phyloP scores from a whole-genome alignment of 345 rosid species.

The Hevea brasiliensis region DNA sequence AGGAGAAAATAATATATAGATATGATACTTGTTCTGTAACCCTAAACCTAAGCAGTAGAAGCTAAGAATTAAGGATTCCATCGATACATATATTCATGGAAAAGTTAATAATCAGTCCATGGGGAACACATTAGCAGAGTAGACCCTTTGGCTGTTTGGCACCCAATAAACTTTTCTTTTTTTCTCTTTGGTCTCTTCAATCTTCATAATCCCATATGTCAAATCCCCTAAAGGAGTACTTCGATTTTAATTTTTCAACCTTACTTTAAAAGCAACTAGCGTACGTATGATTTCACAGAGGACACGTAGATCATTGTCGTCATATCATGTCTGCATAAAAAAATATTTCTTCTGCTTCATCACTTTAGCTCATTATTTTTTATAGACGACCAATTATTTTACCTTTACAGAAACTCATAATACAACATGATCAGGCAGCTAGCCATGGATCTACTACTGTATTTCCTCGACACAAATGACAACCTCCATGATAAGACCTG shows the following conservation, averaged over 20 bases:
- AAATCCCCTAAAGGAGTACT: no score
- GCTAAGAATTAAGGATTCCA: no score
- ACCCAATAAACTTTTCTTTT: no score
- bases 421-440: neutral
- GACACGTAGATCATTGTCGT: neutral
- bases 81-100: no score
- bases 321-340: neutral
- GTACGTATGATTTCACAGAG: neutral
- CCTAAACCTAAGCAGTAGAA: conserved; percentile 22
- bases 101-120: no score
- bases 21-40: neutral
- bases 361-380: neutral
- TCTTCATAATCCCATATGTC: no score
- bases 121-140: no score
- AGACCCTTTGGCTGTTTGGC: no score
- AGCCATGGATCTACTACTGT: conserved; percentile 7
- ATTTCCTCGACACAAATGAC: neutral
- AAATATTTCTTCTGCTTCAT: no score
- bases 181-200: no score
- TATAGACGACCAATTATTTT: neutral
- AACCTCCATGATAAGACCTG: conserved; percentile 20
- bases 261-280: neutral
- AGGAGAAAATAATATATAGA: no score
- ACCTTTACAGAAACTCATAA: neutral
- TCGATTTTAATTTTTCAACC: neutral